Evolutionary conservation across 2,329 filamentous ascomycete genomes (phyloP), one percentile per base, ranked within the genome.

Genomic region (Beauveria scarabaeidicola): DNA sequence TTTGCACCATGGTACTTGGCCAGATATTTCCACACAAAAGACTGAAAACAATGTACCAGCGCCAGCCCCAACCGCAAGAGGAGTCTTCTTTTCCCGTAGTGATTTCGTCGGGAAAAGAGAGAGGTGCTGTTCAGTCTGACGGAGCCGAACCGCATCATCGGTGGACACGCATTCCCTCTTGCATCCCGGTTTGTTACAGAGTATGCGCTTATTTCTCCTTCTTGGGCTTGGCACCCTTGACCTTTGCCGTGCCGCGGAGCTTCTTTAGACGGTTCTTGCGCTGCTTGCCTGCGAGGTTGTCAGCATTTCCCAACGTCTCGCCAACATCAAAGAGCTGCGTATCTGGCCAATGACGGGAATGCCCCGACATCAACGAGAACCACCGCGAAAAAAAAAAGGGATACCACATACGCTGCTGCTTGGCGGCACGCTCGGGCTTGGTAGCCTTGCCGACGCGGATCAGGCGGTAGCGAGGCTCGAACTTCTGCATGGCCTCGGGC

Each of bases 251-350:
- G 77, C 94, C 94, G 72, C 94, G 90, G 79, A 97, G 89, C 77
- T 93, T 94, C 91, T 99, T 97, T 81, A 90, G 87, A 79, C 93
- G 87, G 90, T 99, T 99, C 91, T 99, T 99, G 84, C 94, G 90
- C 84, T 97, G 94, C 86, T 99, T 99, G 88, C 93, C 93, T 97
- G 80, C 83, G 62, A 61, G 23, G 52, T 58, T 63, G 66, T 71
- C 61, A 70, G 68, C 43, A 48, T n/a, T 27, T 10, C 13, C 11
- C 3, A 38, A 15, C 8, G 11, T 19, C 29, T 19, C 27, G 10
- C n/a, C 1, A 36, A 7, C 1, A 4, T 51, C 2, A 25, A 4
- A 25, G 47, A 36, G 25, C 8, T 10, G 44, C 25, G 9, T 19
- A 15, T 36, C 32, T 6, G 17, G 8, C 11, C 21, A 38, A 52